Evolutionary conservation across 225 moss, liverwort and hornwort genomes (phyloP).

Genomic region (Sphagnum tenellum): DNA sequence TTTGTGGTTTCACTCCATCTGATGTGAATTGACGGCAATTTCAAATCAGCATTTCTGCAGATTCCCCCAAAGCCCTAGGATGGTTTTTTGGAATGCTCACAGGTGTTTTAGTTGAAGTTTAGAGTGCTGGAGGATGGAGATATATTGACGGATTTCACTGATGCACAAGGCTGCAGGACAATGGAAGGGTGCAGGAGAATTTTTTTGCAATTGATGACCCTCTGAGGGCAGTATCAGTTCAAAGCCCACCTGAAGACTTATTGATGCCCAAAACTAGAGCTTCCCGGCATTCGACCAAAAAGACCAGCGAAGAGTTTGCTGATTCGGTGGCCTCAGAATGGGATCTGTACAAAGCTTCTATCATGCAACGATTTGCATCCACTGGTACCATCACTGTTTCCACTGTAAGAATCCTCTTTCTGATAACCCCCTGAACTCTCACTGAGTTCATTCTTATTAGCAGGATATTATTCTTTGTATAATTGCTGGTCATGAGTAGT

Average conservation of each 20-base stretch:
- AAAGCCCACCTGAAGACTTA: constrained; percentile 1
- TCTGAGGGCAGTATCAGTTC: constrained; percentile 22
- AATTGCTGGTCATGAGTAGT: no score
- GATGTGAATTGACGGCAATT: no score
- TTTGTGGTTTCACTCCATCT: no score
- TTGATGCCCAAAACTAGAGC: constrained; percentile 1
- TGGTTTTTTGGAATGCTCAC: no score
- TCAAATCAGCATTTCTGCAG: no score
- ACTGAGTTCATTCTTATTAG: neutral
- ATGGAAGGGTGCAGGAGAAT: neutral
- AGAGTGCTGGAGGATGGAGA: no score
- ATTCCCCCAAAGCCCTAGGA: no score
- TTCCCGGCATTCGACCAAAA: constrained; percentile 46
- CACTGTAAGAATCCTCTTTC: constrained; percentile 32
- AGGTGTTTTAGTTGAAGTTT: no score
- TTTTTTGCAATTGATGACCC: constrained; percentile 12
- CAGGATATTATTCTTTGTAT: neutral
- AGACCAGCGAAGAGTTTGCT: constrained; percentile 64
- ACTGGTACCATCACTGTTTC: constrained; percentile 96
- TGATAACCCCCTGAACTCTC: neutral
- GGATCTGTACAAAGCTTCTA: constrained; percentile 73
- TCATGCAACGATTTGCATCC: constrained; percentile 94
- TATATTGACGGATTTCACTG: no score
- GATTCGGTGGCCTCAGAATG: constrained; percentile 75
- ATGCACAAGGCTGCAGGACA: neutral